A percentile compares a stretch with the other conserved stretches of the same genome.
These are phyloP conservation scores for Citrullus colocynthis DNA, from an alignment of 306 rosid genomes.

Conservation along the genomic window DNA sequence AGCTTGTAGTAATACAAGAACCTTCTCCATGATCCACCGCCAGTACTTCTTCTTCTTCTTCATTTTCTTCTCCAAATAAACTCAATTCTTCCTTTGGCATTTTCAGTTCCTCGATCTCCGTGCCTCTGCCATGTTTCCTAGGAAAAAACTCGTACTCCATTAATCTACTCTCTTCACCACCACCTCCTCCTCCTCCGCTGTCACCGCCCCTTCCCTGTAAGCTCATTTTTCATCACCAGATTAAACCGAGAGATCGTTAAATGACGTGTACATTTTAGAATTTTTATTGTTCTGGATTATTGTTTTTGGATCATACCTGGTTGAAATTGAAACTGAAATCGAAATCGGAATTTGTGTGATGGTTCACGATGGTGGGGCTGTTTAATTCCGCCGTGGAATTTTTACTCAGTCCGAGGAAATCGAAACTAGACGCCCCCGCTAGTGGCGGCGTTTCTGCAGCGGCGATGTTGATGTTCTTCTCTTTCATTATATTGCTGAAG, in stretches of 20 bases:
- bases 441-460: constrained; percentile 11
- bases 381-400: not conserved
- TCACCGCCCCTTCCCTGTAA: constrained; percentile 59
- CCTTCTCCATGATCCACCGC: constrained; percentile 21
- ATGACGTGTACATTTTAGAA: not conserved
- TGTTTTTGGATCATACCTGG: not conserved
- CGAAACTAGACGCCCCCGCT: constrained; percentile 5
- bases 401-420: constrained; percentile 21
- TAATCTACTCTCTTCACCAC: constrained; percentile 10
- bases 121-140: constrained; percentile 25
- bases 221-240: constrained; percentile 18
- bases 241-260: not conserved
- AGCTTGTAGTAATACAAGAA: constrained; percentile 19
- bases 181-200: constrained; percentile 5
- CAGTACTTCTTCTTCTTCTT: not conserved
- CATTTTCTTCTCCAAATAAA: constrained; percentile 21
- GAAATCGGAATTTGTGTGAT: not conserved
- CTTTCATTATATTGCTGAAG: constrained; percentile 12
- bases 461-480: not conserved
- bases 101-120: constrained; percentile 32
- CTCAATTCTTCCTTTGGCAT: constrained; percentile 15
- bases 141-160: constrained; percentile 87
- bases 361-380: not conserved
- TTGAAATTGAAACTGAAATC: not conserved
- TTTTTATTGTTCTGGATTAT: not conserved